Evolutionary conservation across 75 land plant species (phyloP).

Genomic region (Cunninghamia lanceolata): DNA sequence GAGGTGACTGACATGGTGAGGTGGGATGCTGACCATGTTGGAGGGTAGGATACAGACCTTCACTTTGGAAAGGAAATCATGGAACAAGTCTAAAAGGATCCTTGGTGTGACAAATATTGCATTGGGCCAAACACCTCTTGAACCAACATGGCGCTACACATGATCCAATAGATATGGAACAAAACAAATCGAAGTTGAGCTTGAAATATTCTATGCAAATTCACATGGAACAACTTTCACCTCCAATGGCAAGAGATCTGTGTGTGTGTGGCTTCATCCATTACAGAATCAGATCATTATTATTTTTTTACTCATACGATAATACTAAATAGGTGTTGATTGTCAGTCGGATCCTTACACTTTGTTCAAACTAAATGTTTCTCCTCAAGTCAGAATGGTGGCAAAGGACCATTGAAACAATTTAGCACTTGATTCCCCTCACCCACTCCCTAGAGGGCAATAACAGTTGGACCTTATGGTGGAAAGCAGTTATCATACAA

Average conservation of each 20-base stretch:
- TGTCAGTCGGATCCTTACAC: neutral
- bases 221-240: neutral
- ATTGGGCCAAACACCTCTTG: neutral
- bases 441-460: neutral
- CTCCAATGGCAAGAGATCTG: neutral
- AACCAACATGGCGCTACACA: neutral
- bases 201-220: neutral
- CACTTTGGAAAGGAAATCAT: neutral
- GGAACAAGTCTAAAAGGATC: neutral
- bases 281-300: neutral
- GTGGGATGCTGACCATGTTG: neutral
- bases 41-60: neutral
- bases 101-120: neutral
- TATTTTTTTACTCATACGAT: neutral
- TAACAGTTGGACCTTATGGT: neutral
- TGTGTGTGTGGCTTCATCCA: neutral
- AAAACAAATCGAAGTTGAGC: neutral
- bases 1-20: neutral
- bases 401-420: neutral
- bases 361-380: neutral
- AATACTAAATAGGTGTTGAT: neutral
- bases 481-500: neutral
- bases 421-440: neutral
- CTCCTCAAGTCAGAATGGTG: neutral
- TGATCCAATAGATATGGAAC: neutral